Evolutionary conservation across 1,139 yeast species (phyloP).

Genomic region (Kurtzmaniella natalensis): DNA sequence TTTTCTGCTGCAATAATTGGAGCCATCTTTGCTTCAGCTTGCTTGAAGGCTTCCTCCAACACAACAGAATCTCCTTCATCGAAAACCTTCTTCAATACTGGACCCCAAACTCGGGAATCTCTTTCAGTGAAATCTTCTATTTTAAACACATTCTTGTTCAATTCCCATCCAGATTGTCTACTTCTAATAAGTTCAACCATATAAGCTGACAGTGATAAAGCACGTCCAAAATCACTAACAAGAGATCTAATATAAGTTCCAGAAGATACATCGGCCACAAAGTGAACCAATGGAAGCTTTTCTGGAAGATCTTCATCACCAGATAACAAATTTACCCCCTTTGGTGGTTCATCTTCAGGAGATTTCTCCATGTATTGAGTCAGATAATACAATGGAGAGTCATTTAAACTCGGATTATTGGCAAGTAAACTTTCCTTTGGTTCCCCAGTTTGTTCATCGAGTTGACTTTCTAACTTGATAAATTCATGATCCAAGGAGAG

Average conservation of each 20-base stretch:
- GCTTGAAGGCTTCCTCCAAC: conserved; percentile 21
- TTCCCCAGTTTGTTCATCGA: conserved; percentile 45
- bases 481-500: conserved; percentile 56
- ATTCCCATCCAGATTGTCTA: conserved; percentile 79
- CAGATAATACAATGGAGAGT: conserved; percentile 58
- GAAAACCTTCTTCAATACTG: conserved; percentile 51
- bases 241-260: conserved; percentile 94
- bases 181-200: conserved; percentile 80
- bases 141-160: conserved; percentile 66
- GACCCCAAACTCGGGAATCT: conserved; percentile 64
- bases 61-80: conserved; percentile 29
- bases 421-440: conserved; percentile 43
- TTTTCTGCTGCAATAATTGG: conserved; percentile 14
- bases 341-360: conserved; percentile 12
- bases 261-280: conserved; percentile 79
- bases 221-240: conserved; percentile 83
- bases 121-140: conserved; percentile 58
- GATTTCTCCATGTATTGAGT: conserved; percentile 41
- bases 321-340: conserved; percentile 12
- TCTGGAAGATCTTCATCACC: conserved; percentile 26
- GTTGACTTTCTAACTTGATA: conserved; percentile 43
- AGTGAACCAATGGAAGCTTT: conserved; percentile 59
- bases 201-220: conserved; percentile 76
- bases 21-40: conserved; percentile 11
- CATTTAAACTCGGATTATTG: conserved; percentile 59